A percentile compares a stretch with the other conserved stretches of the same genome.
phyloP scores from a whole-genome alignment of 371 early-diverging fungal genomes.

The Haplosporangium sp. region DNA sequence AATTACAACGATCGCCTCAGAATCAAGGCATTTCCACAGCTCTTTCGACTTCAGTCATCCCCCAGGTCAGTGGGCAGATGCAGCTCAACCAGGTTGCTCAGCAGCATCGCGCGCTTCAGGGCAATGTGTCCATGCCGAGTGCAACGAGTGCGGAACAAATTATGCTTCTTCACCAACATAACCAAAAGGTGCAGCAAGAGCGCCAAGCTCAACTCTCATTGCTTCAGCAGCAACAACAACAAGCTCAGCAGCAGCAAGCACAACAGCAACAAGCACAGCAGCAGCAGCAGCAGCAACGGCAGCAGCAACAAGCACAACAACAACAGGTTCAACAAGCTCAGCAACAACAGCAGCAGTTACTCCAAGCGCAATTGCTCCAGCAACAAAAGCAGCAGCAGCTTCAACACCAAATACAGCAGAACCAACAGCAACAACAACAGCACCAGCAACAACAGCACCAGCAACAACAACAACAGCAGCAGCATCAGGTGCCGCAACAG shows the following conservation, averaged over 20 bases:
- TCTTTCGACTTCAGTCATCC: constrained; percentile 8
- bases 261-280: constrained; percentile 12
- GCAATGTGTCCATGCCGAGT: constrained; percentile 3
- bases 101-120: constrained; percentile 19
- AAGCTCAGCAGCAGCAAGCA: background rate
- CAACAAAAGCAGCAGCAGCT: constrained; percentile 19
- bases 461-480: constrained; percentile 2
- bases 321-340: constrained; percentile 8
- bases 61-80: constrained; percentile 24
- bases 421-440: constrained; percentile 17
- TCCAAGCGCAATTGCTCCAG: constrained; percentile 16
- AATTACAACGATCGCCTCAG: constrained; percentile 26
- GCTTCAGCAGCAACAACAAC: constrained; percentile 24
- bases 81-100: constrained; percentile 16
- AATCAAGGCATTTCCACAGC: constrained; percentile 17
- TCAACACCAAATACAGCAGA: constrained; percentile 5
- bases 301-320: constrained; percentile 15
- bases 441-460: constrained; percentile 13
- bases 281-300: background rate
- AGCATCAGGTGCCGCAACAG: background rate
- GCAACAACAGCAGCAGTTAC: constrained; percentile 22
- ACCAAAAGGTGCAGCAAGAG: constrained; percentile 22
- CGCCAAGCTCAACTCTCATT: constrained; percentile 16
- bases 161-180: constrained; percentile 26
- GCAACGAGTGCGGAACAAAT: constrained; percentile 13